Conservation (phyloP, 768 basidiomycete genomes). For the Favolaschia claudopus region DNA sequence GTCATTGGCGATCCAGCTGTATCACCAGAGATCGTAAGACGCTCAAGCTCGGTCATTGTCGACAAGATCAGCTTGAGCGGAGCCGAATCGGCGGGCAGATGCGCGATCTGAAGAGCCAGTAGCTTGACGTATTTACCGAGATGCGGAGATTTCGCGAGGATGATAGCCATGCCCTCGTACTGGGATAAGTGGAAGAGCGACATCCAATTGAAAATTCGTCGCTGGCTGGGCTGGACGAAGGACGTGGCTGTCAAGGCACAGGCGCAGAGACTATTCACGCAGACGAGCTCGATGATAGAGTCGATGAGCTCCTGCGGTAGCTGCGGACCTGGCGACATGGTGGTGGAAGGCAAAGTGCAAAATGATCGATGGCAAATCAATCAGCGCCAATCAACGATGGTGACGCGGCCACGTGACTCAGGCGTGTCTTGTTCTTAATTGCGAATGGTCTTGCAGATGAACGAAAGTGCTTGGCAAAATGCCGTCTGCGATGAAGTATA, state of each 20-base stretch:
- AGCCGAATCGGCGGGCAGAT: not conserved
- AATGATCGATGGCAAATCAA: no score
- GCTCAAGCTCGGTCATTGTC: not conserved
- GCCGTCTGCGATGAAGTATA: no score
- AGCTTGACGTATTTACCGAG: not conserved
- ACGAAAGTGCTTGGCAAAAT: no score
- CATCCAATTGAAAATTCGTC: constrained; percentile 1
- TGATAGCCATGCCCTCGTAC: not conserved
- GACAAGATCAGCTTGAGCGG: not conserved
- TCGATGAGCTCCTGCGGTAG: constrained; percentile 14
- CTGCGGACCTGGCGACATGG: not conserved
- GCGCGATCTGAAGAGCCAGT: not conserved
- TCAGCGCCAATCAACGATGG: no score
- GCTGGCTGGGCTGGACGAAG: not conserved
- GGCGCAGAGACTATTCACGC: not conserved
- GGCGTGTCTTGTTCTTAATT: no score
- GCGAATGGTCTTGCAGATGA: no score
- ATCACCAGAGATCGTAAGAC: not conserved
- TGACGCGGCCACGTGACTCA: no score
- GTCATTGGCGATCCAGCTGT: no score
- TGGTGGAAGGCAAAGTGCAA: no score
- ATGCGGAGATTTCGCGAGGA: not conserved
- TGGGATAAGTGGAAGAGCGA: not conserved
- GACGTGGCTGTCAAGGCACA: not conserved
- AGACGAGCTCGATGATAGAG: not conserved